These are phyloP conservation scores for Coemansia sp. DNA, from an alignment of 192 early-diverging fungal species.

Conservation along the genomic window DNA sequence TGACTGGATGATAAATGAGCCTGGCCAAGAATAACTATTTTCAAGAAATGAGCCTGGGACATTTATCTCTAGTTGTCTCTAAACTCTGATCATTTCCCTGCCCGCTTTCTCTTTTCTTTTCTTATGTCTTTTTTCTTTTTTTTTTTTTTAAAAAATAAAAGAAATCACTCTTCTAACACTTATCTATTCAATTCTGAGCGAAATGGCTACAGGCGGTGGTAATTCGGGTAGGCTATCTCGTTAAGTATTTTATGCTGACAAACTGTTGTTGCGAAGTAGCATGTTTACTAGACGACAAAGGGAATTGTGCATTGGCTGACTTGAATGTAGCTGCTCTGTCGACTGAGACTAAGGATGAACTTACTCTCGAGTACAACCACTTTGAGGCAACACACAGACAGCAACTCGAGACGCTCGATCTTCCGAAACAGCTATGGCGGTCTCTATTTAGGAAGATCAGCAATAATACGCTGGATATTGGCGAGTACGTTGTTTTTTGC, in stretches of 20 bases:
- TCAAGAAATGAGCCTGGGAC: too few species aligned
- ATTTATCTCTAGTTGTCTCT: too few species aligned
- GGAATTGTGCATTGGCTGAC: background rate
- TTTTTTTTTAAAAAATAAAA: background rate
- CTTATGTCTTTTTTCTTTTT: background rate
- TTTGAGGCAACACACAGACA: conserved; percentile 45
- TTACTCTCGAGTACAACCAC: conserved; percentile 39
- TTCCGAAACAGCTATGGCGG: conserved; percentile 44
- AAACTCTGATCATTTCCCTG: background rate
- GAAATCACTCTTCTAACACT: background rate
- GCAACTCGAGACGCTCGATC: conserved; percentile 44
- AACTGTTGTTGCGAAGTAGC: background rate
- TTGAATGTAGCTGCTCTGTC: conserved; percentile 10
- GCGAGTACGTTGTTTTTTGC: conserved; percentile 35
- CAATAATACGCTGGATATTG: conserved; percentile 37
- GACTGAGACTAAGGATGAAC: conserved; percentile 27
- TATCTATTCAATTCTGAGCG: background rate
- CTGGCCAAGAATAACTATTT: background rate
- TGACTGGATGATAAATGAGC: conserved; percentile 61
- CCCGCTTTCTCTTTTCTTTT: background rate
- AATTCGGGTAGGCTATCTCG: conserved; percentile 4
- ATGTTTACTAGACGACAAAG: background rate
- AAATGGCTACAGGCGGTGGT: conserved; percentile 19
- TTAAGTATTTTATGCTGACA: too few species aligned
- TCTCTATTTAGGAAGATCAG: conserved; percentile 35